Base-by-base conservation (phyloP, 768 basidiomycete genomes). In the Boletus reticulatus region DNA sequence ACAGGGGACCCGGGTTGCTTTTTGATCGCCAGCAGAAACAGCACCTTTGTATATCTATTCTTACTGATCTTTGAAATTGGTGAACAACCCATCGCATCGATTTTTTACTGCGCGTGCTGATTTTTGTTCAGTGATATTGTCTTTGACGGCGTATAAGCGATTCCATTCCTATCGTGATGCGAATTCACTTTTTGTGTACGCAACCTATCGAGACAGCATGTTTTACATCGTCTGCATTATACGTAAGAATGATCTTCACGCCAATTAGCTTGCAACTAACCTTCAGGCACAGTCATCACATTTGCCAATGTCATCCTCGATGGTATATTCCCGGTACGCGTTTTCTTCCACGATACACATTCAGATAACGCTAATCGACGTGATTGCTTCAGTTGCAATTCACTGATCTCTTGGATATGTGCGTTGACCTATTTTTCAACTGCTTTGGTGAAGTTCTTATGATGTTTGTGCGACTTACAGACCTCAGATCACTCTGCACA, bases 171-270 rank as follows among this genome's bases (percentile, higher is more conserved):
- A 62, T 37, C 44, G 53, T 29, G 10, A 44, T 12, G 32, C 46
- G n/a, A 36, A 5, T 12, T 17, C 22, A 19, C 29, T 49, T 5
- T 50, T 67, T 8, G 42, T 64, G 17, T 9, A 16, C 32, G 46
- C 31, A 7, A 16, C 50, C 16, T 67, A 67, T 45, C 50, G 55
- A 19, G 65, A 63, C 22, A 32, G 53, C 29, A 52, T 67, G 46
- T 29, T 65, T 39, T 64, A 65, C 16, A 47, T 65, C 16, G 1
- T n/a, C 31, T 63, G 65, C 29, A 60, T 66, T 19, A 52, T 56
- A 20, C 22, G 64, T 64, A 37, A 48, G 62, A 34, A 4, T 6
- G 27, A 12, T 36, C 13, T 14, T 36, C 16, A 12, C 1, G 4
- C 4, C 13, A 4, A 19, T 34, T 2, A 14, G 13, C 6, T n/a